Base-by-base conservation (phyloP, 2,329 filamentous ascomycete species). In the Hypoxylon rubiginosum region DNA sequence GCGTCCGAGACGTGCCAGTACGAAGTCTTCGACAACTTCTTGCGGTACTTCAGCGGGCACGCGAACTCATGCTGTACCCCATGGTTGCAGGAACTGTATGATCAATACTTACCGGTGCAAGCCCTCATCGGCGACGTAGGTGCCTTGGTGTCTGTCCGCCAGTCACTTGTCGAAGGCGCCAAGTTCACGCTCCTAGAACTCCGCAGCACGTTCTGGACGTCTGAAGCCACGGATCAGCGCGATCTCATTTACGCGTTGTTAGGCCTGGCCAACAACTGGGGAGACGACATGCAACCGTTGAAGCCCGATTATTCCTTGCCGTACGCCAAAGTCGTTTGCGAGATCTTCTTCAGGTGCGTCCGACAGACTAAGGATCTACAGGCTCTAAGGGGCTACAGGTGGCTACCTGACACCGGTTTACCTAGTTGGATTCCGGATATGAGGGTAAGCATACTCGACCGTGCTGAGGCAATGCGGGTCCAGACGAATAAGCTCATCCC, bases 381-480 rank as follows among this genome's bases (percentile, higher is more conserved):
- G 32, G 41, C 45, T 41, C 48, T 66, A 5, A 10, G 51, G 4
- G 62, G 62, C 0, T 19, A 11, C 24, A 54, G 52, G 11, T 28
- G 41, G 24, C 39, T 46, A 13, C 4, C 13, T 1, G 15, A 49
- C 19, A 48, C 32, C 8, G 32, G 46, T 3, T 15, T 66, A 13
- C 62, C 62, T 24, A 57, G 34, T 7, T 66, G 62, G 62, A 11
- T 66, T 11, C 62, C 62, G 1, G 62, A 66, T 34, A 34, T 57
- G 28, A 39, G 41, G 17, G 21, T 34, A n/a, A 39, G 49, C 30
- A 26, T 28, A 17, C 15, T 32, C 21, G 28, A 28, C 36, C 36
- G 52, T 34, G 36, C 34, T 28, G 15, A 8, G 28, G 32, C 36
- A 30, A 15, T 39, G 36, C 10, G 36, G 15, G 15, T n/a, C 43